These are phyloP conservation scores for Tuber calosporum DNA, from an alignment of 495 filamentous ascomycete species.

Conservation along the genomic window DNA sequence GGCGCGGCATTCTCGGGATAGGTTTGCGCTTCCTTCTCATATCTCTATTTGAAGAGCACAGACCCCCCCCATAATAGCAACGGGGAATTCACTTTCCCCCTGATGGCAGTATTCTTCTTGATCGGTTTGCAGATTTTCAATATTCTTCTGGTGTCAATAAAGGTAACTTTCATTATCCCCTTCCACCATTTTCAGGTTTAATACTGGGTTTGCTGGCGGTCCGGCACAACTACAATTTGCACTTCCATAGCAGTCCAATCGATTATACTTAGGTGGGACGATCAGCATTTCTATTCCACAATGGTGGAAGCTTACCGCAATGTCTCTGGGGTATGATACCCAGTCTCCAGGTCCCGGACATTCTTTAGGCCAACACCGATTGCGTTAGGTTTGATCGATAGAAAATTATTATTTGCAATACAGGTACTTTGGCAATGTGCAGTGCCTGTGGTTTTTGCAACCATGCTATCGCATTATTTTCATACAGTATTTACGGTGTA, in stretches of 20 bases:
- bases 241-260: conserved; percentile 85
- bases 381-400: background rate
- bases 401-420: background rate
- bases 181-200: background rate
- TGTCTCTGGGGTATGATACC: background rate
- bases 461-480: background rate
- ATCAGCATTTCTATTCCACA: conserved; percentile 67
- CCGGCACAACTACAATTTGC: conserved; percentile 72
- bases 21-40: conserved; percentile 70
- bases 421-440: background rate
- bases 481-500: background rate
- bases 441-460: background rate
- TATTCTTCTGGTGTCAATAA: conserved; percentile 75
- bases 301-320: conserved; percentile 62
- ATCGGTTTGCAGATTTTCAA: conserved; percentile 82
- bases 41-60: conserved; percentile 76
- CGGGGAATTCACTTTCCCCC: conserved; percentile 58
- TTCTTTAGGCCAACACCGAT: background rate
- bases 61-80: conserved; percentile 65
- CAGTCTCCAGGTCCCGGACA: background rate
- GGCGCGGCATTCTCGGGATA: conserved; percentile 77
- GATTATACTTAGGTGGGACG: conserved; percentile 71
- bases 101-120: conserved; percentile 76
- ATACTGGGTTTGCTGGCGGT: conserved; percentile 27
- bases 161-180: conserved; percentile 40